Conservation (phyloP, 129 eudicot species). For the Flaveria ramosissima region DNA sequence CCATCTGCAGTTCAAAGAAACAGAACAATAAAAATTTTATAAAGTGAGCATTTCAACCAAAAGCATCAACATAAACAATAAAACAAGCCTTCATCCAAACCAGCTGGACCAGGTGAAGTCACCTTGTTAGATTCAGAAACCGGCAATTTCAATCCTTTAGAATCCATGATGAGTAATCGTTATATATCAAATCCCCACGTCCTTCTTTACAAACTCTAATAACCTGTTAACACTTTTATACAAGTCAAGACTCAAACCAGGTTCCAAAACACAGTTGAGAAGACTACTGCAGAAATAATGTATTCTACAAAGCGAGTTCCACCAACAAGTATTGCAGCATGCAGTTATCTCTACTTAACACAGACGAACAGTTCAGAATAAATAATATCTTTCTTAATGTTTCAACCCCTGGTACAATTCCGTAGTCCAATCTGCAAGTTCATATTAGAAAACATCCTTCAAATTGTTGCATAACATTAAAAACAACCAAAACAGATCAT, state of each 20-base stretch:
- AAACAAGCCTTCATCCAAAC: constrained; percentile 13
- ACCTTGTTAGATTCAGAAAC: constrained; percentile 39
- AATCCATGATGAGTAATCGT: constrained; percentile 12
- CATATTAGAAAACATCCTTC: not conserved
- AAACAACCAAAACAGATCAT: not conserved
- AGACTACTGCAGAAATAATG: constrained; percentile 2
- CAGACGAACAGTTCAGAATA: constrained; percentile 12
- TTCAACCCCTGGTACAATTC: not conserved
- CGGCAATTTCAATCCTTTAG: constrained; percentile 15
- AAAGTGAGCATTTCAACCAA: not conserved
- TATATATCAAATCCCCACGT: constrained; percentile 1
- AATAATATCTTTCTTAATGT: constrained; percentile 17
- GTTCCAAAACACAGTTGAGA: constrained; percentile 20
- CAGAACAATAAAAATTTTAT: not conserved
- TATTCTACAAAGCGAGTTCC: not conserved
- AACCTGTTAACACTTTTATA: constrained; percentile 20
- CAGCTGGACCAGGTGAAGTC: constrained; percentile 7
- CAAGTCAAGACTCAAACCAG: not conserved
- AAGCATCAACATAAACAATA: constrained; percentile 2
- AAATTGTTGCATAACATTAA: constrained; percentile 9
- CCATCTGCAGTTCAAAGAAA: constrained; percentile 33
- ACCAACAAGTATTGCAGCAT: not conserved
- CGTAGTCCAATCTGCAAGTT: not conserved
- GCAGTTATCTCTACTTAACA: not conserved
- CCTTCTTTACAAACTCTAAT: constrained; percentile 25